phyloP scores from a whole-genome alignment of 129 eudicot species.

The Ambrosia trifida region DNA sequence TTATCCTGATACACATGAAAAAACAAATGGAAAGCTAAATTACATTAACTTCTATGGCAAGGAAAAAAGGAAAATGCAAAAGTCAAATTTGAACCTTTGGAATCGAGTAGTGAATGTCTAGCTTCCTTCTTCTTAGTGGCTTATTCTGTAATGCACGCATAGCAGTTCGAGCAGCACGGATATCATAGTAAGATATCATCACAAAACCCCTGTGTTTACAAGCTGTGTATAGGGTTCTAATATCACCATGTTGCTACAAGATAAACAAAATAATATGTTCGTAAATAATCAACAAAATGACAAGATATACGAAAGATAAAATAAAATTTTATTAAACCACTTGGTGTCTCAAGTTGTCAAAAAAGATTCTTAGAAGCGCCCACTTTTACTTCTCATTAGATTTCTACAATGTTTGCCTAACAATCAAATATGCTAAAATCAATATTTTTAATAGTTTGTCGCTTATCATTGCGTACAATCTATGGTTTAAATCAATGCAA shows the following conservation, averaged over 20 bases:
- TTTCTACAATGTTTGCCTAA: constrained; percentile 1
- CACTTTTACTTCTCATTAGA: background rate
- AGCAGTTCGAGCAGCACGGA: constrained; percentile 89
- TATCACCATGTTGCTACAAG: constrained; percentile 86
- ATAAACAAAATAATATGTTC: background rate
- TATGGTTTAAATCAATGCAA: too few relatives aligned
- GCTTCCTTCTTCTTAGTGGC: constrained; percentile 83
- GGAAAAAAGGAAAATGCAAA: background rate
- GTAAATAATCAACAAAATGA: constrained; percentile 15
- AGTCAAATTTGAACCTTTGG: constrained; percentile 70
- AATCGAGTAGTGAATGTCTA: constrained; percentile 91
- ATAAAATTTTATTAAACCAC: background rate
- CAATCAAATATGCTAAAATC: background rate
- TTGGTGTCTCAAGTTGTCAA: background rate
- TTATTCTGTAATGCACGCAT: constrained; percentile 85
- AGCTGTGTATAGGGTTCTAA: constrained; percentile 80
- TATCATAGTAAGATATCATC: constrained; percentile 98
- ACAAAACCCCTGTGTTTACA: constrained; percentile 95
- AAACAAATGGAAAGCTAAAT: background rate
- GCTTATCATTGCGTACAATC: background rate
- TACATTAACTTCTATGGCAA: background rate
- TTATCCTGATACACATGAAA: constrained; percentile 56
- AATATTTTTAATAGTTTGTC: background rate
- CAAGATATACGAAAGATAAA: background rate
- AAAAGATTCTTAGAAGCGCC: background rate